These are phyloP conservation scores for Diaporthe vexans DNA, from an alignment of 2,329 filamentous ascomycete species.

Conservation along the genomic window DNA sequence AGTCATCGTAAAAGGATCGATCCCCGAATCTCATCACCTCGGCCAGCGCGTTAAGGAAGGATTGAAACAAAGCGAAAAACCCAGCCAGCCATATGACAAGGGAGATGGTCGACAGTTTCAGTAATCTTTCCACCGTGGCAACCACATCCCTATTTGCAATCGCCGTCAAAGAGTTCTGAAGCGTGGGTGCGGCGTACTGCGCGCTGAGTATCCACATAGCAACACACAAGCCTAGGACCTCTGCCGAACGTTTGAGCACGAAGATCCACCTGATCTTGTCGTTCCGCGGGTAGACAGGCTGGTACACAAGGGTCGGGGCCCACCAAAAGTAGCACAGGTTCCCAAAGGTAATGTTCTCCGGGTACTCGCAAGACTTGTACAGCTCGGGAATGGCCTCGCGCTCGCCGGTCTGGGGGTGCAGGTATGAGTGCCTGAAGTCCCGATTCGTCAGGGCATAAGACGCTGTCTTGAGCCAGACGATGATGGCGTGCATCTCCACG, in stretches of 20 bases:
- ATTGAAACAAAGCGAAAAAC: slow-evolving; percentile 97
- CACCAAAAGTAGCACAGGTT: slow-evolving; percentile 98
- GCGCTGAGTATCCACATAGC: slow-evolving; percentile 97
- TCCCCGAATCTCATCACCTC: slow-evolving; percentile 93
- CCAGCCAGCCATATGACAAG: slow-evolving; percentile 97
- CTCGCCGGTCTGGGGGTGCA: slow-evolving; percentile 79
- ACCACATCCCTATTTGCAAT: slow-evolving; percentile 84
- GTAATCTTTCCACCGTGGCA: slow-evolving; percentile 87
- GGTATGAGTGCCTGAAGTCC: slow-evolving; percentile 90
- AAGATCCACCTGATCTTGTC: slow-evolving; percentile 87
- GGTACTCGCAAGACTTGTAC: slow-evolving; percentile 88
- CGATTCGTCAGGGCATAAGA: slow-evolving; percentile 98
- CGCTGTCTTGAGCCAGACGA: slow-evolving; percentile 96
- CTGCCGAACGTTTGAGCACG: slow-evolving; percentile 84
- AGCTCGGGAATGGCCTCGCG: slow-evolving; percentile 82
- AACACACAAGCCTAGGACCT: slow-evolving; percentile 82
- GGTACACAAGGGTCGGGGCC: slow-evolving; percentile 96
- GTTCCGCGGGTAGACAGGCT: slow-evolving; percentile 94
- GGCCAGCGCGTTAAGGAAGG: slow-evolving; percentile 89
- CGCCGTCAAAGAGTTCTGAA: slow-evolving; percentile 91
- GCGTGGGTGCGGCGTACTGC: slow-evolving; percentile 91
- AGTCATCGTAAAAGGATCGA: slow-evolving; percentile 94
- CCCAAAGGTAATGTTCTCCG: slow-evolving; percentile 86
- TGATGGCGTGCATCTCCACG: slow-evolving; percentile 90
- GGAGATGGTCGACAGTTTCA: slow-evolving; percentile 96